phyloP scores from a whole-genome alignment of 148 eudicot species.

The Camellia lanceoleosa region DNA sequence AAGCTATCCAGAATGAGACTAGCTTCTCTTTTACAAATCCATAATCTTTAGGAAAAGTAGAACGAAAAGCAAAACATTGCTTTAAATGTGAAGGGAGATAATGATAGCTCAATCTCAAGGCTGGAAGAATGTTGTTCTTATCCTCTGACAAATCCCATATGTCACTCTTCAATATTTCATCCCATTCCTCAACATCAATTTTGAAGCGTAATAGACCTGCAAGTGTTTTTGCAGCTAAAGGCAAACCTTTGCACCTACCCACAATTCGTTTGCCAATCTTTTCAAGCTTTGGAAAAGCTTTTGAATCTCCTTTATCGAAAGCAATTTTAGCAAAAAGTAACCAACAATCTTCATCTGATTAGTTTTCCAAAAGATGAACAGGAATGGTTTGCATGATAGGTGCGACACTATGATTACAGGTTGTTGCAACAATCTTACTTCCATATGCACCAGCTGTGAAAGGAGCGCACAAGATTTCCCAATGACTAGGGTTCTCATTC shows the following conservation, averaged over 20 bases:
- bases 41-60: background rate
- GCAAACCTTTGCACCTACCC: slow-evolving; percentile 34
- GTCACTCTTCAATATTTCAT: slow-evolving; percentile 8
- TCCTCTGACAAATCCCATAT: slow-evolving; percentile 15
- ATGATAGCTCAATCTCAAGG: slow-evolving; percentile 14
- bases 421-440: background rate
- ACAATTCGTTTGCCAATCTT: slow-evolving; percentile 15
- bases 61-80: slow-evolving; percentile 11
- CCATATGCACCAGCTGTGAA: background rate
- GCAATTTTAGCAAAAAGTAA: background rate
- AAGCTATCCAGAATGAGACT: background rate
- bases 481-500: background rate
- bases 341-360: slow-evolving; percentile 12
- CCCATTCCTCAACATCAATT: slow-evolving; percentile 20
- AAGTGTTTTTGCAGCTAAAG: slow-evolving; percentile 29
- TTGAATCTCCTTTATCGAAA: background rate
- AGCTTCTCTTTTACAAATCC: background rate
- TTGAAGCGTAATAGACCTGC: slow-evolving; percentile 19
- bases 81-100: slow-evolving; percentile 6
- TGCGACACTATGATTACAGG: background rate
- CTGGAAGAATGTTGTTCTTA: slow-evolving; percentile 21
- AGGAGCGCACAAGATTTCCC: background rate
- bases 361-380: background rate
- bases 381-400: background rate
- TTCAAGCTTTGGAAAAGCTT: background rate